phyloP scores from a whole-genome alignment of 2,329 filamentous ascomycete genomes.

The Fusarium pseudoanthophilum region DNA sequence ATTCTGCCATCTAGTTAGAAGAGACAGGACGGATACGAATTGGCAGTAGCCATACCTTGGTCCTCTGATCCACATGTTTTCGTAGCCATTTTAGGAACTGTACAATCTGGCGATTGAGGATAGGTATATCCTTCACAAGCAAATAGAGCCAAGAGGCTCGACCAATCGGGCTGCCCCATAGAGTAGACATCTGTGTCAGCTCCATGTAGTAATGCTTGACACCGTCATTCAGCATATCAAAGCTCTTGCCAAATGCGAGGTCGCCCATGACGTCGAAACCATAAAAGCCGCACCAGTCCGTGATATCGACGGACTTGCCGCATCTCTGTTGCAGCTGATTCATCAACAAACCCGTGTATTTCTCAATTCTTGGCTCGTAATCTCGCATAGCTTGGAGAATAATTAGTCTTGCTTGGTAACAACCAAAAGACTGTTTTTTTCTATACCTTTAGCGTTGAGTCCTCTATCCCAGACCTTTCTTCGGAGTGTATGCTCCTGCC shows the following conservation, averaged over 20 bases:
- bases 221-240: background rate
- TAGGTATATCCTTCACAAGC: background rate
- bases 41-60: background rate
- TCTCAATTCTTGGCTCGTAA: background rate
- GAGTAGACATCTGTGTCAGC: background rate
- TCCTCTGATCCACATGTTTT: background rate
- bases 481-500: background rate
- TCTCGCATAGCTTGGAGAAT: background rate
- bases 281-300: background rate
- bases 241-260: background rate
- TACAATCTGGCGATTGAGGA: background rate
- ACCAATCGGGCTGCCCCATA: background rate
- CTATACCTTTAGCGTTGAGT: background rate
- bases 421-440: too few species aligned
- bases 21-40: background rate
- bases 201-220: background rate
- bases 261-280: background rate
- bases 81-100: background rate
- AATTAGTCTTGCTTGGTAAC: background rate
- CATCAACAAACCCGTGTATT: background rate
- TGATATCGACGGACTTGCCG: background rate
- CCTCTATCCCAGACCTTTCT: background rate
- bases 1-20: background rate
- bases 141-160: background rate
- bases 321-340: background rate